Conservation (phyloP, 2,329 filamentous ascomycete species). For the Phialocephala sp. region DNA sequence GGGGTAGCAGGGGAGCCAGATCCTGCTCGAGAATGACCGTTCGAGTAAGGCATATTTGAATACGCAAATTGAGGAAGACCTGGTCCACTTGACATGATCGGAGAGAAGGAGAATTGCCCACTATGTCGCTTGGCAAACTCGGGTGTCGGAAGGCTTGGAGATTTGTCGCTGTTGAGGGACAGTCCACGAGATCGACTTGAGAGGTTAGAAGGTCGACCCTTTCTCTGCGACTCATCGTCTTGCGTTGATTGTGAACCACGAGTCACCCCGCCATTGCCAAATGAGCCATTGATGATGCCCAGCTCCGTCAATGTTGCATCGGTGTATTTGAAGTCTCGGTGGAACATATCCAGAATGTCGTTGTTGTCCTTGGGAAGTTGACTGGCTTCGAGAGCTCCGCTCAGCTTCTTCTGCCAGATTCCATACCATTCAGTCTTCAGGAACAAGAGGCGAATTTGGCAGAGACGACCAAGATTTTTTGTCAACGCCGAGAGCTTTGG, state of each 20-base stretch:
- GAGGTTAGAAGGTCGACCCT: conserved; percentile 40
- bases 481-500: conserved; percentile 83
- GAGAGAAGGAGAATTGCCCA: conserved; percentile 68
- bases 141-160: conserved; percentile 66
- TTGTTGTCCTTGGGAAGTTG: conserved; percentile 68
- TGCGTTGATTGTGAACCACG: conserved; percentile 48
- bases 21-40: conserved; percentile 58
- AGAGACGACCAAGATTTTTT: conserved; percentile 82
- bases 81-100: conserved; percentile 50
- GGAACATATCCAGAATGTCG: conserved; percentile 79
- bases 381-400: conserved; percentile 71
- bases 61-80: conserved; percentile 63
- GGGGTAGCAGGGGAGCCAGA: conserved; percentile 63
- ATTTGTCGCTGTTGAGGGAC: conserved; percentile 67
- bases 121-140: conserved; percentile 70
- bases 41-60: conserved; percentile 57
- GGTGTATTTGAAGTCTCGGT: conserved; percentile 76
- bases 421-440: conserved; percentile 84
- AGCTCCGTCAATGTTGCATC: conserved; percentile 75
- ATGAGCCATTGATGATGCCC: conserved; percentile 78
- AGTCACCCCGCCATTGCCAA: conserved; percentile 42
- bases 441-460: conserved; percentile 81
- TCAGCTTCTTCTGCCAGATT: conserved; percentile 84
- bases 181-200: conserved; percentile 58
- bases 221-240: conserved; percentile 41